Conservation (phyloP, 2,329 filamentous ascomycete species). For the Cladosporium sp. region DNA sequence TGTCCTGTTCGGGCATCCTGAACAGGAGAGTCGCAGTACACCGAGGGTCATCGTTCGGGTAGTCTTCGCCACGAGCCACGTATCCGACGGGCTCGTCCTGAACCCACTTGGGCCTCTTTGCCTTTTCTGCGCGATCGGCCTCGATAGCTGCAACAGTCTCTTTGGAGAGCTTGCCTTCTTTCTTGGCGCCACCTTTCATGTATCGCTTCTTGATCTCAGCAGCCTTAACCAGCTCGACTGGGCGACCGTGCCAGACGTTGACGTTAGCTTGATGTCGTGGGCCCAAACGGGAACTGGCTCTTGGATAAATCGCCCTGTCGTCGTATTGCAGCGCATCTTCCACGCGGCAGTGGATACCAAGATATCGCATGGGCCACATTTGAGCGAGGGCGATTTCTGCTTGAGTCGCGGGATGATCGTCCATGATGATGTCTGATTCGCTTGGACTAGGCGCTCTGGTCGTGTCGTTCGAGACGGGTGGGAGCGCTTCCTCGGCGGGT, state of each 20-base stretch:
- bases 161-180: slow-evolving; percentile 72
- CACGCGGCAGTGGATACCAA: slow-evolving; percentile 91
- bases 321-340: slow-evolving; percentile 97
- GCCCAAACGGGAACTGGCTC: slow-evolving; percentile 87
- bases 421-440: slow-evolving; percentile 48
- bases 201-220: slow-evolving; percentile 78
- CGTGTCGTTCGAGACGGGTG: slow-evolving; percentile 51
- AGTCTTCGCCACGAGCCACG: slow-evolving; percentile 76
- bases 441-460: slow-evolving; percentile 54
- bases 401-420: slow-evolving; percentile 63
- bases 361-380: slow-evolving; percentile 92
- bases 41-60: slow-evolving; percentile 64
- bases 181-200: slow-evolving; percentile 62
- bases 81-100: slow-evolving; percentile 89
- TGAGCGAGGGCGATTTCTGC: slow-evolving; percentile 91
- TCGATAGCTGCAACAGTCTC: slow-evolving; percentile 76
- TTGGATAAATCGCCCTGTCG: slow-evolving; percentile 87
- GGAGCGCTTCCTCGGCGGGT: slow-evolving; percentile 65
- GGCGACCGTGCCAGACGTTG: slow-evolving; percentile 75
- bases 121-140: slow-evolving; percentile 72
- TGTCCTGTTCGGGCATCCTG: slow-evolving; percentile 55
- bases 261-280: slow-evolving; percentile 89
- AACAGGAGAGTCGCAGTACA: slow-evolving; percentile 75
- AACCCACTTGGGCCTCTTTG: slow-evolving; percentile 86
- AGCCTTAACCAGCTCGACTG: slow-evolving; percentile 87